These are phyloP conservation scores for Aureobasidium sp. DNA, from an alignment of 2,329 filamentous ascomycete genomes.

Conservation along the genomic window DNA sequence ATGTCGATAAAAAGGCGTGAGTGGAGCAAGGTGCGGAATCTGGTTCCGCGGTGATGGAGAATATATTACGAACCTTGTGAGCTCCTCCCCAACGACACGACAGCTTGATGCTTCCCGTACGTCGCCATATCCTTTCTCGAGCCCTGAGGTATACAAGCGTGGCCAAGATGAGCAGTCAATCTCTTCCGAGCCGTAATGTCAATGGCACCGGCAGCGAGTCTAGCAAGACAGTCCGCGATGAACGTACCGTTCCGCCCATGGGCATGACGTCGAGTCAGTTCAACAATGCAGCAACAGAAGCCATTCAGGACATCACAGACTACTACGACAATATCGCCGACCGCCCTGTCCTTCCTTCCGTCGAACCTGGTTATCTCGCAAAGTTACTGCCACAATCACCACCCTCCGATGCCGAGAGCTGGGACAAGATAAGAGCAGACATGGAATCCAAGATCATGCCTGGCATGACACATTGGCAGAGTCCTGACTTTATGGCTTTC, in stretches of 20 bases:
- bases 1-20: not conserved
- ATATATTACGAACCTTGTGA: not conserved
- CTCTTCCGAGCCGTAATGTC: not conserved
- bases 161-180: slow-evolving; percentile 12
- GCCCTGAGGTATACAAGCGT: not conserved
- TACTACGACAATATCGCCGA: slow-evolving; percentile 83
- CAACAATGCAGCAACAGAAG: slow-evolving; percentile 76
- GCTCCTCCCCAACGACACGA: not conserved
- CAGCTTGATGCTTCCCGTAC: not conserved
- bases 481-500: slow-evolving; percentile 96
- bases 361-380: slow-evolving; percentile 87
- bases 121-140: not conserved
- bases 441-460: slow-evolving; percentile 90
- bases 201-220: slow-evolving; percentile 1
- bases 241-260: slow-evolving; percentile 35
- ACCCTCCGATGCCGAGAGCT: slow-evolving; percentile 74
- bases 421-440: slow-evolving; percentile 83
- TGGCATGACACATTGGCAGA: slow-evolving; percentile 95
- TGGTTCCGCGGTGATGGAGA: not conserved
- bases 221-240: slow-evolving; percentile 21
- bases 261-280: slow-evolving; percentile 86
- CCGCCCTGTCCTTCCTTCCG: slow-evolving; percentile 77
- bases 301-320: slow-evolving; percentile 85
- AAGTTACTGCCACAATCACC: slow-evolving; percentile 76
- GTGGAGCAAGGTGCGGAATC: not conserved